Conservation (phyloP, 495 filamentous ascomycete species). For the Evansstolkia leycettana region DNA sequence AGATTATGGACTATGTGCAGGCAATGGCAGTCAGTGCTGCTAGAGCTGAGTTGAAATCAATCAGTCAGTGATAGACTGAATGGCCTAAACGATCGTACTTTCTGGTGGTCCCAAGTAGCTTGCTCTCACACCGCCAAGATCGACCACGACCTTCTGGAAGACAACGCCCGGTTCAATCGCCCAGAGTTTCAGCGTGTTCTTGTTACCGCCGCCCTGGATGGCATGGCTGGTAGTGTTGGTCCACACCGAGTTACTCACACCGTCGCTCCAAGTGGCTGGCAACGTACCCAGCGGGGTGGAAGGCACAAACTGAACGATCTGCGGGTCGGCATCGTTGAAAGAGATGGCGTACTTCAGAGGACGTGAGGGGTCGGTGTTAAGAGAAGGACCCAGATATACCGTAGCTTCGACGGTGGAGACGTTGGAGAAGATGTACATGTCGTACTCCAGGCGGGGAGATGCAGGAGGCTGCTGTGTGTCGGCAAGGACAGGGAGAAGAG, state of each 20-base stretch:
- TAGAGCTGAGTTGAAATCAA: too few relatives aligned
- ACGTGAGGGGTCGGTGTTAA: slow-evolving; percentile 46
- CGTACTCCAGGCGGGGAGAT: slow-evolving; percentile 39
- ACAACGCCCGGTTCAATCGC: slow-evolving; percentile 50
- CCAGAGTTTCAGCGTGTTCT: slow-evolving; percentile 49
- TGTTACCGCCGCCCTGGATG: slow-evolving; percentile 27
- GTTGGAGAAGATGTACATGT: slow-evolving; percentile 51
- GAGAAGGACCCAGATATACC: slow-evolving; percentile 44
- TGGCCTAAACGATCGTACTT: slow-evolving; percentile 22
- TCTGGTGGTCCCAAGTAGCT: slow-evolving; percentile 61
- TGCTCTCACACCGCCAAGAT: slow-evolving; percentile 53
- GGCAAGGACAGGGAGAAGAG: slow-evolving; percentile 35
- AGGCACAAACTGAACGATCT: slow-evolving; percentile 39
- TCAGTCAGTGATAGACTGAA: too few relatives aligned
- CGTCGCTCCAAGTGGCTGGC: slow-evolving; percentile 44
- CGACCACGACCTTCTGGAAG: slow-evolving; percentile 56
- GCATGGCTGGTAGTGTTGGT: slow-evolving; percentile 41
- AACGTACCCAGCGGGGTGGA: slow-evolving; percentile 30
- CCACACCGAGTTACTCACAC: slow-evolving; percentile 50
- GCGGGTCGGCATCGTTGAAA: slow-evolving; percentile 32
- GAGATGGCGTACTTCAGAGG: slow-evolving; percentile 50
- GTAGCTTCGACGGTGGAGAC: slow-evolving; percentile 37
- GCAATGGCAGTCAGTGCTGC: too few relatives aligned
- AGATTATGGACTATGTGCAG: too few relatives aligned
- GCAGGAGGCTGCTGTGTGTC: slow-evolving; percentile 18